Evolutionary conservation across 768 basidiomycete genomes (phyloP), one percentile per base, ranked within the genome.

Genomic region (Agaricus blazei): DNA sequence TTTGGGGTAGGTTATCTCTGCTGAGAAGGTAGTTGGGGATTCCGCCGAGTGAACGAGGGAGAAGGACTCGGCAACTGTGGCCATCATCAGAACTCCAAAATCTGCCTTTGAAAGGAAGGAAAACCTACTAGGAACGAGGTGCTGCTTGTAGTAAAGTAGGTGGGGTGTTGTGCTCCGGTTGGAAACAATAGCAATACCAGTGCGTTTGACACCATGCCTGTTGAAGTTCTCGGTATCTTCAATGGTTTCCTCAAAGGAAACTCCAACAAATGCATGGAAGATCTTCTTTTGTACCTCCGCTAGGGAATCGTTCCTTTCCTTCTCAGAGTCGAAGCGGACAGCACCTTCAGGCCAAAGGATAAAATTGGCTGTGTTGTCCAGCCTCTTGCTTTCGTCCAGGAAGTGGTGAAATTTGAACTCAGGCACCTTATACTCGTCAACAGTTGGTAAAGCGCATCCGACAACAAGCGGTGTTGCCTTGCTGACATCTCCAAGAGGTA

Each of bases 261-360:
- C 81, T 0, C 85, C 91, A 59, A 89, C 72, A 60, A 81, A 75
- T 3, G 78, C 72, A 5, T 75, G 72, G 4, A 64, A 60, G 8
- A 74, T 62, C 1, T 52, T 58, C 2, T 64, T 7, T 23, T 70
- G 73, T 4, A 91, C 71, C 48, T 59, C 47, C 1, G 67, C 61
- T 54, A 93, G 77, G 0, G 77, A 82, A 3, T 67, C 68, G 9
- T 75, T 67, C 56, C 79, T 78, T 51, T 84, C 85, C 19, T 59
- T 60, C 11, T 67, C 67, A 34, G 75, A 78, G 34, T 74, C 71
- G 63, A 93, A 93, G 1, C 72, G 66, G 0, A 93, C 82, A 0
- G 90, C 89, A 5, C 84, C 84, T 67, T 93, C 90, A 0, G 91
- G 90, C 89, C 90, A 93, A 1, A 93, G 70, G 14, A 90, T 63